Base-by-base conservation (phyloP, 2,329 filamentous ascomycete genomes). In the Lasiodiplodia sp. region DNA sequence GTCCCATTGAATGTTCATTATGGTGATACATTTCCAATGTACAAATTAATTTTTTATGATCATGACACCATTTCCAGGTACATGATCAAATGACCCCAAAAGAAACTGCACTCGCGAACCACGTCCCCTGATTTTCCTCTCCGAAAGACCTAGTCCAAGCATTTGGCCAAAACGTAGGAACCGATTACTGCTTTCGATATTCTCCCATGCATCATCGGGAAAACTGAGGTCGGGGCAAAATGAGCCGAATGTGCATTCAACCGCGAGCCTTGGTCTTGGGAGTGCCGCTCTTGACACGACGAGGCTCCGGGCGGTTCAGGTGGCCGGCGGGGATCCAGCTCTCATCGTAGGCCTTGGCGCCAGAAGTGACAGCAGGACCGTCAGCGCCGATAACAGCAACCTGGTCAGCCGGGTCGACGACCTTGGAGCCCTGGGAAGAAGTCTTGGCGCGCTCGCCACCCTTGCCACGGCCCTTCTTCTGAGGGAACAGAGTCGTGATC, bases 401-500 rank as follows among this genome's bases (percentile, higher is more conserved):
- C 78, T 87, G 86, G 65, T 86, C 84, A 56, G 81, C 80, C 60
- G 85, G 84, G 68, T 92, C 89, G 70, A 85, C 84, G 40, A 25
- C 25, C 86, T 92, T 92, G 74, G 81, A 80, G 78, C 89, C 89
- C 77, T 86, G 87, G 72, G 86, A 82, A 37, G 86, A 82, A 75
- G 83, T 84, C 80, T 88, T 88, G 69, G 87, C 84, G 71, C 89
- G 88, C 85, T 93, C 92, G 73, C 91, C 82, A 71, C 83, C 83
- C 80, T 88, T 88, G 74, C 84, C 86, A 68, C 84, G 79, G 71
- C 85, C 84, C 75, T 84, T 84, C 81, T 89, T 90, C 86, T 97
- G 93, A 60, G 96, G 95, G 86, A 98, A 97, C 78, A 99, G 92
- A 16, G 94, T 91, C 76, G 94, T 92, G 82, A 99, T 92, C 94